Conservation (phyloP, 768 basidiomycete genomes). For the Ramaria rubella region DNA sequence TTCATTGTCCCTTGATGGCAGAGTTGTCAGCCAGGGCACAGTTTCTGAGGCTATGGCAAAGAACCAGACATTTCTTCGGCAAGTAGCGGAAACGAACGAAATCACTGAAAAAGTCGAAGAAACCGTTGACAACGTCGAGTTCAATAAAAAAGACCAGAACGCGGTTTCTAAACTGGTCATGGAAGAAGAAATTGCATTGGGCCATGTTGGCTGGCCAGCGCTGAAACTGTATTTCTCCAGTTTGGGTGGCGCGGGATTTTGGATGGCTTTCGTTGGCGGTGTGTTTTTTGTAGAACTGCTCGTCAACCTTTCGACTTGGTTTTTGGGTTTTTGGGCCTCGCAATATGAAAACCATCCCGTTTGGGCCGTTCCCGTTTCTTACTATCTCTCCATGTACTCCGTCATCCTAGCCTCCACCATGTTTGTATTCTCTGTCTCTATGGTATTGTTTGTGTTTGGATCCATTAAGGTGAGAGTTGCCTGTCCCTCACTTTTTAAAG, state of each 20-base stretch:
- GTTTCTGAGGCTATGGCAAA: slow-evolving; percentile 40
- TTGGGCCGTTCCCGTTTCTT: slow-evolving; percentile 28
- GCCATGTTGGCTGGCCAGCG: slow-evolving; percentile 49
- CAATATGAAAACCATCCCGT: slow-evolving; percentile 32
- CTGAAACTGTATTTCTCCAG: slow-evolving; percentile 30
- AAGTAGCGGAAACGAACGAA: slow-evolving; percentile 26
- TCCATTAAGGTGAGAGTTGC: slow-evolving; percentile 21
- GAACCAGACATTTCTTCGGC: slow-evolving; percentile 28
- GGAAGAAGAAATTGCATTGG: slow-evolving; percentile 56
- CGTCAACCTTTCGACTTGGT: slow-evolving; percentile 17
- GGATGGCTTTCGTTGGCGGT: slow-evolving; percentile 9
- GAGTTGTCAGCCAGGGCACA: slow-evolving; percentile 42
- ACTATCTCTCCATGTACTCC: slow-evolving; percentile 43
- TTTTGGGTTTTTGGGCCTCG: slow-evolving; percentile 36
- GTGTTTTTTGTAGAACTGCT: not conserved
- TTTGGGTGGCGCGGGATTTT: slow-evolving; percentile 21
- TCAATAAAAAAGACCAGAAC: slow-evolving; percentile 15
- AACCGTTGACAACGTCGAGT: slow-evolving; percentile 19
- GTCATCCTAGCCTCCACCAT: slow-evolving; percentile 29
- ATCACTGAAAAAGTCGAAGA: slow-evolving; percentile 23
- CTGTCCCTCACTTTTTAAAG: not conserved
- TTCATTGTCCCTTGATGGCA: slow-evolving; percentile 48
- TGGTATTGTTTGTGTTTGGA: slow-evolving; percentile 40
- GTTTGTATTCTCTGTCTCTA: slow-evolving; percentile 28
- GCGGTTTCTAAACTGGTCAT: slow-evolving; percentile 55